These are phyloP conservation scores for Capsella rubella DNA, from an alignment of 441 rosid genomes.

Conservation along the genomic window DNA sequence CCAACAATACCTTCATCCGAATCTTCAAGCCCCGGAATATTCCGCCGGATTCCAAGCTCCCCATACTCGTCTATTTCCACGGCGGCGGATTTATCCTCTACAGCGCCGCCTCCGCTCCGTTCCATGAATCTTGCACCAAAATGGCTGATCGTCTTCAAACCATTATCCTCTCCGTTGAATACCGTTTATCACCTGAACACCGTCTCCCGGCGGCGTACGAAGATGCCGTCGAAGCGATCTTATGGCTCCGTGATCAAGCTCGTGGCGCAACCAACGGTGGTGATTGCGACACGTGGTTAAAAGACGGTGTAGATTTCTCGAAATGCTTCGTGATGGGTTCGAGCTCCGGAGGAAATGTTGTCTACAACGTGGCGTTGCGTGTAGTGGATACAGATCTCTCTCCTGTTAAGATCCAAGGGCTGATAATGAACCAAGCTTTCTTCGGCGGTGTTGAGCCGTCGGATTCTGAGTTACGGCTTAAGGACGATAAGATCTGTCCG, in stretches of 20 bases:
- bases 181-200: constrained; percentile 84
- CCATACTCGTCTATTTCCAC: constrained; percentile 67
- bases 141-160: constrained; percentile 58
- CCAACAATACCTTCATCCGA: constrained; percentile 60
- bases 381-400: constrained; percentile 52
- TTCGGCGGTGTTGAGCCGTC: constrained; percentile 73
- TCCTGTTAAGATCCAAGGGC: constrained; percentile 67
- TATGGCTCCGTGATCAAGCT: constrained; percentile 72
- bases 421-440: constrained; percentile 70
- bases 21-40: constrained; percentile 56
- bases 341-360: constrained; percentile 83
- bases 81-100: constrained; percentile 83
- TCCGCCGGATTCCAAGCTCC: constrained; percentile 57
- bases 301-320: constrained; percentile 59
- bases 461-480: constrained; percentile 59
- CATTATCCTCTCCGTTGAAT: constrained; percentile 71
- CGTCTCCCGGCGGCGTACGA: constrained; percentile 92
- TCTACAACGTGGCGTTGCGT: constrained; percentile 65
- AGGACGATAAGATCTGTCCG: constrained; percentile 62
- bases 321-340: constrained; percentile 66
- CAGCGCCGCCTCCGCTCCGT: constrained; percentile 56
- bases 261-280: constrained; percentile 44
- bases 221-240: constrained; percentile 69
- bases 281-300: constrained; percentile 66
- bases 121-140: constrained; percentile 61